Base-by-base conservation (phyloP, 1,139 yeast species). In the Citeromyces siamensis region DNA sequence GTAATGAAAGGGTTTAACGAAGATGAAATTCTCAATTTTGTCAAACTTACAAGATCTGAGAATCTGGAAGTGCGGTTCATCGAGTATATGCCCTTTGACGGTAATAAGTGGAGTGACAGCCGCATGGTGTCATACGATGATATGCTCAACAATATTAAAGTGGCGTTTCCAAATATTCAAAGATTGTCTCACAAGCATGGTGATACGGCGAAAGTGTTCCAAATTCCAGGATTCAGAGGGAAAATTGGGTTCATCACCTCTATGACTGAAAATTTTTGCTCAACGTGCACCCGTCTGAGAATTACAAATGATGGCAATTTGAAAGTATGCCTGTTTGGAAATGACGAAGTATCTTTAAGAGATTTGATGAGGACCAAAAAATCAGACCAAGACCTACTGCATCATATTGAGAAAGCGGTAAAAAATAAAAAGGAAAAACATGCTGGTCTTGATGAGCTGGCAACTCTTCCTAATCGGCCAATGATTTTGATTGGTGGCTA, bases 51-150 rank as follows among this genome's bases (percentile, higher is more conserved):
- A 4, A 46, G 49, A 35, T 50, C 56, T 32, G 46, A 51, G 31
- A 60, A 62, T 3, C 42, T 68, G 4, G 72, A 68, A 41, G 63
- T 68, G 22, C 54, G 75, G 36, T 68, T 68, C 45, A 68, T 68
- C 31, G 75, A 68, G 45, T 68, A 68, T 48, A 68, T 68, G 75
- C 75, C 75, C 3, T 68, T 68, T 45, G 68, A 57, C 40, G 75
- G 75, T 3, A 68, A 68, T 49, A 62, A 62, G 41, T 68, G 74
- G 73, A 53, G 60, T 17, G 43, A 52, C 28, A 43, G 49, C 9
- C 68, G 68, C 42, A 56, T 68, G 59, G 56, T 66, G 35, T 46
- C 64, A 10, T 68, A 58, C 44, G 44, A 59, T 27, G 68, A 65
- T 40, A 66, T 68, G 44, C 44, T 62, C 22, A 46, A 46, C 9